Evolutionary conservation across 1,139 yeast species (phyloP).

Genomic region (Nakaseomyces nivariensis): DNA sequence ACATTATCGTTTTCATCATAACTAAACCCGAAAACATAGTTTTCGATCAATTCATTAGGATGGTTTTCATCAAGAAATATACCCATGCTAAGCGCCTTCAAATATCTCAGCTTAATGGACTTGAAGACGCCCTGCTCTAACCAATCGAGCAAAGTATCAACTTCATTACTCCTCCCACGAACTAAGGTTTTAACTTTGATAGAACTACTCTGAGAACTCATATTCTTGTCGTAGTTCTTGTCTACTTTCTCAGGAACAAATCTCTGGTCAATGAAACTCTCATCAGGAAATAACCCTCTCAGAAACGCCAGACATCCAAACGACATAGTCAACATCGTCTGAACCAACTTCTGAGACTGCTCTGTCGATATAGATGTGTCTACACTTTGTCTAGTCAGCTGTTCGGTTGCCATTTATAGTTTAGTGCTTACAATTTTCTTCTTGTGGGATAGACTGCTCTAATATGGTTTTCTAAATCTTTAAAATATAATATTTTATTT

Average conservation of each 20-base stretch:
- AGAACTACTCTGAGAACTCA: slow-evolving; percentile 23
- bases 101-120: slow-evolving; percentile 34
- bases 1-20: slow-evolving; percentile 30
- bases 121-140: slow-evolving; percentile 41
- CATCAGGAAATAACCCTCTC: slow-evolving; percentile 43
- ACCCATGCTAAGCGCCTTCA: slow-evolving; percentile 39
- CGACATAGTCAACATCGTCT: slow-evolving; percentile 38
- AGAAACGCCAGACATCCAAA: slow-evolving; percentile 44
- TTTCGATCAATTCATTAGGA: slow-evolving; percentile 37
- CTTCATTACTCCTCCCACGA: slow-evolving; percentile 36
- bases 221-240: slow-evolving; percentile 20
- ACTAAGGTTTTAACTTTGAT: slow-evolving; percentile 39
- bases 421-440: not conserved
- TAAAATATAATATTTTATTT: no score
- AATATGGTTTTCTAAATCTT: no score
- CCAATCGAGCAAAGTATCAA: slow-evolving; percentile 41
- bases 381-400: slow-evolving; percentile 12
- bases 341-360: slow-evolving; percentile 35
- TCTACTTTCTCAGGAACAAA: slow-evolving; percentile 32
- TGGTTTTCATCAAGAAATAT: slow-evolving; percentile 34
- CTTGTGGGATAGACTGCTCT: no score
- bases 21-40: slow-evolving; percentile 40
- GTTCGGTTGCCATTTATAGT: slow-evolving; percentile 22
- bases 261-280: slow-evolving; percentile 36
- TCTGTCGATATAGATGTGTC: slow-evolving; percentile 22